Conservation (phyloP, 2,329 filamentous ascomycete species). For the Aspergillus ruber region DNA sequence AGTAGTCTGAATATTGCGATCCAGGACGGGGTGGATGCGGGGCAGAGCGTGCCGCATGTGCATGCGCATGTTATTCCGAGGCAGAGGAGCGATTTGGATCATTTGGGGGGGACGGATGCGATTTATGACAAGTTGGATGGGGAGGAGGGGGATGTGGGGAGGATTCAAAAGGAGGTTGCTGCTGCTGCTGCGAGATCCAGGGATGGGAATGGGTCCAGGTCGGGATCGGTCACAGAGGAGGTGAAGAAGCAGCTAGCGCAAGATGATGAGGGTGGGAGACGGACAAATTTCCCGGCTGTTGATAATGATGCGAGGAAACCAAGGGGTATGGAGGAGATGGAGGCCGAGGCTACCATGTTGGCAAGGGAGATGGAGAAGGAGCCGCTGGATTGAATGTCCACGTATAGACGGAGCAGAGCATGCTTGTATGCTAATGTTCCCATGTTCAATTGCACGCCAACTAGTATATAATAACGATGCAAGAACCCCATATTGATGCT, state of each 20-base stretch:
- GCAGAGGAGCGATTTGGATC: constrained; percentile 51
- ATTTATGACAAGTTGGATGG: constrained; percentile 79
- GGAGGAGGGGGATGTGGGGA: constrained; percentile 77
- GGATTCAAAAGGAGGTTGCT: constrained; percentile 13
- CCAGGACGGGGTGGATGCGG: constrained; percentile 86
- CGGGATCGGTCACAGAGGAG: background rate
- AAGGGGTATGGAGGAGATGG: constrained; percentile 69
- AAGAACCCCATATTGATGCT: background rate
- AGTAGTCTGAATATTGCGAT: constrained; percentile 86
- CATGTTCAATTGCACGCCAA: background rate
- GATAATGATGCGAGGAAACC: constrained; percentile 65
- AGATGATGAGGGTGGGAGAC: constrained; percentile 31
- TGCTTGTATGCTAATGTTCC: background rate
- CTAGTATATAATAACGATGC: no score
- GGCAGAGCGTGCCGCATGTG: constrained; percentile 89
- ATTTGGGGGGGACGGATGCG: constrained; percentile 58
- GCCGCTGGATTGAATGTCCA: constrained; percentile 20
- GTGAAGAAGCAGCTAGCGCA: constrained; percentile 14
- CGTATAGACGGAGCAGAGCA: background rate
- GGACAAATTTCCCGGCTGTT: constrained; percentile 59
- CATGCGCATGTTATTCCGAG: constrained; percentile 89
- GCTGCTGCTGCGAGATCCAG: constrained; percentile 11
- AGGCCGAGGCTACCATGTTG: constrained; percentile 57
- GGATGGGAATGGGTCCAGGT: constrained; percentile 32
- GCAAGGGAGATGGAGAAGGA: constrained; percentile 31